Evolutionary conservation across 192 early-diverging fungal species (phyloP), one percentile per base, ranked within the genome.

Genomic region (Coemansia sp.): DNA sequence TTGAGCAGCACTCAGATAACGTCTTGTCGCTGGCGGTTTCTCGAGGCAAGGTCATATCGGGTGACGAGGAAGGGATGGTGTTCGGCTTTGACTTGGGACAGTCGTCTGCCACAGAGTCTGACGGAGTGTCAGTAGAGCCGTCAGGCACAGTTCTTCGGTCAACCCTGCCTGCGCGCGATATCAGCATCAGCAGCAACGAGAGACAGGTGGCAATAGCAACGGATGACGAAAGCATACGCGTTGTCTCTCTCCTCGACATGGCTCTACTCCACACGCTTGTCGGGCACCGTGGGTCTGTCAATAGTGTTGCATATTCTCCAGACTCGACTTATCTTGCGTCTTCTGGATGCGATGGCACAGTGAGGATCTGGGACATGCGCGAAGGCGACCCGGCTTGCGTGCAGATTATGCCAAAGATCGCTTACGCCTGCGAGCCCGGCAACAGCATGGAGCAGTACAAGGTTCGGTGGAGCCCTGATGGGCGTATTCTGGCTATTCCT

Each of bases 301-400:
- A 68, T 32, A 75, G 75, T 38, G 72, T 81, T 7, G 17, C 73
- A 27, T 75, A 73, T 32, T 75, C 78, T 17, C 79, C 84, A 21
- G 73, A 77, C 70, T 31, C 64, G 2, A 45, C 57, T 1, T 77
- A 68, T 27, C 68, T 85, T 23, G 78, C 69, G 2, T 90, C 90
- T 5, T 75, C 81, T 2, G 85, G 82, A 17, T 85, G 86, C 60
- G 85, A 90, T 50, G 92, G 92, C 15, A 84, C 86, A 3, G 75
- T 91, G 23, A 76, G 84, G 38, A 70, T 93, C 9, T 93, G 90
- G 90, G 87, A 91, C 70, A 69, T 89, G 67, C 71, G 83, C 17
- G 63, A 64, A 6, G 44, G 50, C 11, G 80, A 82, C 37, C 85
- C 87, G 8, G 72, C 66, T 37, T 83, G 77, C 42, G 63, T 84